These are phyloP conservation scores for Spongiforma sp. DNA, from an alignment of 1,284 basidiomycete species.

Conservation along the genomic window DNA sequence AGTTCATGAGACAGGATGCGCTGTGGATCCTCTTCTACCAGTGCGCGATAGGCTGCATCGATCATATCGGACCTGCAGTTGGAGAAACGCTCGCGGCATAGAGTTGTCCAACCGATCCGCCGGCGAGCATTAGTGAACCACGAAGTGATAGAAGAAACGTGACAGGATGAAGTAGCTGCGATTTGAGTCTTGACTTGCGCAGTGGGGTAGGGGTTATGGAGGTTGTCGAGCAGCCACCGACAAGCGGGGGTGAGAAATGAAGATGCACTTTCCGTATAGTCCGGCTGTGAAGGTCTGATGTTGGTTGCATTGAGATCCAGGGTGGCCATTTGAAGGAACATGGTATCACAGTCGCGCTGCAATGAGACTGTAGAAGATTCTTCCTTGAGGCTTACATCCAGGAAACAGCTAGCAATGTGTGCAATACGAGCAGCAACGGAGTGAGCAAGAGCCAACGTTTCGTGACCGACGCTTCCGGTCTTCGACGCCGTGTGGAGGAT, in stretches of 20 bases:
- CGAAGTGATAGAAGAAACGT: conserved; percentile 39
- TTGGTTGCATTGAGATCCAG: conserved; percentile 8
- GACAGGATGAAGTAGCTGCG: conserved; percentile 9
- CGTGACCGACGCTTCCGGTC: neutral
- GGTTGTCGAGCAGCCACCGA: conserved; percentile 47
- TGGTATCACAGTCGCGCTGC: conserved; percentile 7
- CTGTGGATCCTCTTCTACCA: conserved; percentile 38
- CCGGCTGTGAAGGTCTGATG: neutral
- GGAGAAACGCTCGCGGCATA: conserved; percentile 44
- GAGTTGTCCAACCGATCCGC: conserved; percentile 56
- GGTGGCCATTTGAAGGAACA: conserved; percentile 13
- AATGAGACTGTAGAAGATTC: neutral
- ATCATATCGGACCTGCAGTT: conserved; percentile 45
- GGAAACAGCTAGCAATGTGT: conserved; percentile 9
- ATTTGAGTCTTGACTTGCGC: conserved; percentile 29
- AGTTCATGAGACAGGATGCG: conserved; percentile 31
- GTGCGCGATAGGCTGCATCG: conserved; percentile 46
- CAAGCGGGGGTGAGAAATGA: neutral
- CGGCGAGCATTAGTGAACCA: conserved; percentile 57
- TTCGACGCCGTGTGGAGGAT: neutral
- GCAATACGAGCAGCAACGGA: conserved; percentile 12
- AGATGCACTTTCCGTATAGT: neutral
- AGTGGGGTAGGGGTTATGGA: conserved; percentile 57
- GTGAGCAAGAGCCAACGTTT: conserved; percentile 3
- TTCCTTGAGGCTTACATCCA: conserved; percentile 9